Evolutionary conservation across 2,329 filamentous ascomycete species (phyloP), one percentile per base, ranked within the genome.

Genomic region (Nigrospora osmanthi): DNA sequence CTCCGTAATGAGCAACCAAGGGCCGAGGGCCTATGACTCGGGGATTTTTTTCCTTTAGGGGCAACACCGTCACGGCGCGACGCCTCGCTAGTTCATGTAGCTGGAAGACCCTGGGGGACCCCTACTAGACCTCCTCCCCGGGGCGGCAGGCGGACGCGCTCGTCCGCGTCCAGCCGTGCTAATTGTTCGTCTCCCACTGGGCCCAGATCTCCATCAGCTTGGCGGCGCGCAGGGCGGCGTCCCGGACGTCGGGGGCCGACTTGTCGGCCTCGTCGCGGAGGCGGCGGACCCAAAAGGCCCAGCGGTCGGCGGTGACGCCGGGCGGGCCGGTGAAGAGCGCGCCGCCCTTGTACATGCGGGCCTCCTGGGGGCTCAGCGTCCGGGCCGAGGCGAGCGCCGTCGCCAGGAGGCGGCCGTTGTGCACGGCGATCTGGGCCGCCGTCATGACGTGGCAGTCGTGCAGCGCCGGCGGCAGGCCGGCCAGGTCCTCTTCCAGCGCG

Each of bases 401-500:
- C 6, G 60, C 40, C 11, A 56, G 45, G 3, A 42, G 19, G 32
- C 54, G 52, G 14, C 59, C 58, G 1, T 52, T 51, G 39, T 57
- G 56, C 39, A 59, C 58, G 43, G 60, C 52, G 45, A 58, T 56
- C 47, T 56, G 44, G 3, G 58, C 55, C 5, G 58, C 59, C 1
- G 44, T 47, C 35, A 47, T 46, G 13, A 62, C 43, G 9, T 47
- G 49, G 9, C 47, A 49, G 12, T 60, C 52, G 23, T 41, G 32
- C 7, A 54, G 15, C 10, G 33, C 42, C 14, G 35, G 37, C 11
- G 36, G 44, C 6, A 33, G 31, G 2, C 46, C 19, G 3, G 43
- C 28, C 10, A 39, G 17, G 10, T 55, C 45, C 38, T 57, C 44
- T 42, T 62, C 59, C 6, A 62, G 47, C 16, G 54, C 57, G 3